Percentiles rank a stretch among this genome's conserved stretches.
Evolutionary conservation across 768 basidiomycete genomes (phyloP).

Genomic region (Rhodocollybia butyracea): DNA sequence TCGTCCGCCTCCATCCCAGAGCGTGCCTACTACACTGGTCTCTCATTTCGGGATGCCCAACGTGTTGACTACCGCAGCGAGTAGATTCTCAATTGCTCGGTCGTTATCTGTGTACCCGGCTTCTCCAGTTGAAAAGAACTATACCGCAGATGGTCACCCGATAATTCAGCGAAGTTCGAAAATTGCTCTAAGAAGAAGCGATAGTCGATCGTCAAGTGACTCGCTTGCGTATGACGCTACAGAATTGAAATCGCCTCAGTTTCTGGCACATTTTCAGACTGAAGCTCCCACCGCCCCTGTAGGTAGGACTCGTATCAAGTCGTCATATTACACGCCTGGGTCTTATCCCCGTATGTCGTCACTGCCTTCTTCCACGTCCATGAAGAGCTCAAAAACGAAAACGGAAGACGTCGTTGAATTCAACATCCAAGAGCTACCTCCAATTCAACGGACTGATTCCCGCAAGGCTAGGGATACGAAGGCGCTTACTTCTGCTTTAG

Average conservation of each 20-base stretch:
- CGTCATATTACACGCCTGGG: constrained; percentile 59
- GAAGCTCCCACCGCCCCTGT: constrained; percentile 30
- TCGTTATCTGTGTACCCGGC: constrained; percentile 48
- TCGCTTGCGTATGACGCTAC: constrained; percentile 53
- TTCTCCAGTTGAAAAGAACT: constrained; percentile 28
- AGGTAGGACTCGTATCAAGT: constrained; percentile 66
- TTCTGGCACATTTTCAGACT: constrained; percentile 22
- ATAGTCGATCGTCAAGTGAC: constrained; percentile 21
- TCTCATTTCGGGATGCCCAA: background rate
- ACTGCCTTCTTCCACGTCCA: constrained; percentile 29
- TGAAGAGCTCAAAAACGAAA: constrained; percentile 13
- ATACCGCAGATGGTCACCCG: constrained; percentile 40
- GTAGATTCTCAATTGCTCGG: constrained; percentile 35
- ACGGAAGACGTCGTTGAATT: constrained; percentile 30
- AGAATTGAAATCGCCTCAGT: constrained; percentile 42
- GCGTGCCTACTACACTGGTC: constrained; percentile 1
- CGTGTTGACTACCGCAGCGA: constrained; percentile 16
- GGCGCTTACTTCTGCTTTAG: constrained; percentile 36
- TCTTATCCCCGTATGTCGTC: constrained; percentile 53
- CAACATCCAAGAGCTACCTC: constrained; percentile 27
- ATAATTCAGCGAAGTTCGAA: constrained; percentile 35
- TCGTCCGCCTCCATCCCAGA: constrained; percentile 5
- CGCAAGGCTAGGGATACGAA: constrained; percentile 37
- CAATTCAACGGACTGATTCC: constrained; percentile 38
- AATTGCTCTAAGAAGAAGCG: constrained; percentile 20